Conservation (phyloP, 805 yeast species). For the Nakazawaea populi region DNA sequence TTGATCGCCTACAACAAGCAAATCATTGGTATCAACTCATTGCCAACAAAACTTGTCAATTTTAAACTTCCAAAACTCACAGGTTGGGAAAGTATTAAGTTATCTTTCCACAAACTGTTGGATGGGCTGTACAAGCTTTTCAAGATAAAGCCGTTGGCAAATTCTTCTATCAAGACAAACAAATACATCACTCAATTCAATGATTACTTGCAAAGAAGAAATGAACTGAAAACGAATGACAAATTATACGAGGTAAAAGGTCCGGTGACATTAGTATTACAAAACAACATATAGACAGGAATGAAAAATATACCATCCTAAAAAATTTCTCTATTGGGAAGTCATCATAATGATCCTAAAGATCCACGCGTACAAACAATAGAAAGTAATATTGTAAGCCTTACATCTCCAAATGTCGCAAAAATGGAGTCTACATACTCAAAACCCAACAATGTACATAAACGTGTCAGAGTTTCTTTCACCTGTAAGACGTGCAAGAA, state of each 20-base stretch:
- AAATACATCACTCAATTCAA: neutral
- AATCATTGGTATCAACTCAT: slow-evolving; percentile 3
- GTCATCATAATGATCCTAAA: neutral
- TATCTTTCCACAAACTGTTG: neutral
- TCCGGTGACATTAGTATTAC: slow-evolving; percentile 5
- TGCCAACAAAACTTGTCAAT: neutral
- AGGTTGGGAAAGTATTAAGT: neutral
- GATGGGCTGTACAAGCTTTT: neutral
- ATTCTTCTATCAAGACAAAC: neutral
- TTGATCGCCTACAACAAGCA: slow-evolving; percentile 29
- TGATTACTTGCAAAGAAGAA: neutral
- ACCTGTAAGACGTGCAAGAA: slow-evolving; percentile 43
- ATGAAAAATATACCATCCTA: neutral
- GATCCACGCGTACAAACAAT: too few species aligned
- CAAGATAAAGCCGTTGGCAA: neutral
- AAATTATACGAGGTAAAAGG: slow-evolving; percentile 6
- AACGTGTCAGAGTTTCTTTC: slow-evolving; percentile 28
- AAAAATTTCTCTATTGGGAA: neutral
- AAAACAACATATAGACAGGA: slow-evolving; percentile 1
- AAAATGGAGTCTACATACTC: too few species aligned
- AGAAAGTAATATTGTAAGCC: too few species aligned
- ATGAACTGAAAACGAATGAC: neutral
- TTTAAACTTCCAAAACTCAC: neutral
- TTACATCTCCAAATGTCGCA: too few species aligned
- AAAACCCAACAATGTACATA: neutral